phyloP scores from a whole-genome alignment of 1,284 basidiomycete species.

The Cutaneotrichosporon sp. region DNA sequence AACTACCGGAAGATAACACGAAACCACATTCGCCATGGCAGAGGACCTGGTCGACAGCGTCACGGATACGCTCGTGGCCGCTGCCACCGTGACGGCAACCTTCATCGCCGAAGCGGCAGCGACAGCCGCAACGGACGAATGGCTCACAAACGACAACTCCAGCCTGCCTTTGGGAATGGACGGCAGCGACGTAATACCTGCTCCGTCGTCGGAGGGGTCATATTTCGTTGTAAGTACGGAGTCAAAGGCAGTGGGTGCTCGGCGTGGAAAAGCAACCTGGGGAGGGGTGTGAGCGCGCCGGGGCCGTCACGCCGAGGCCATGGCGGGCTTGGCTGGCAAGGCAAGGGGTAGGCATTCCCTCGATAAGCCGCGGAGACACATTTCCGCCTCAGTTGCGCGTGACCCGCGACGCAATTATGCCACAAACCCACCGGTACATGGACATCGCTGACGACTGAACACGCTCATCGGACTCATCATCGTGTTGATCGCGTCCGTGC shows the following conservation, averaged over 20 bases:
- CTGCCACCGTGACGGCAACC: constrained; percentile 11
- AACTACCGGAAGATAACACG: not conserved
- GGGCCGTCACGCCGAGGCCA: not conserved
- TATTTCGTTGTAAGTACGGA: constrained; percentile 27
- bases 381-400: no score
- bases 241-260: not conserved
- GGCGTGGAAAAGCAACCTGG: not conserved
- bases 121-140: not conserved
- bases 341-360: not conserved
- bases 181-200: constrained; percentile 14
- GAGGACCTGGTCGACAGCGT: constrained; percentile 10
- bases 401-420: no score
- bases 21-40: not conserved
- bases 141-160: constrained; percentile 2
- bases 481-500: constrained; percentile 44
- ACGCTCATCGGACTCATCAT: constrained; percentile 53
- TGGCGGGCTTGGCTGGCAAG: not conserved
- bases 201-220: constrained; percentile 26
- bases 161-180: constrained; percentile 17
- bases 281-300: no score
- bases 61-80: constrained; percentile 15
- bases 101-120: constrained; percentile 1
- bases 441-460: constrained; percentile 36
- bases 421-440: not conserved
- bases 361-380: no score